Conservation (phyloP, 2,329 filamentous ascomycete genomes). For the Trichoderma polysporum region DNA sequence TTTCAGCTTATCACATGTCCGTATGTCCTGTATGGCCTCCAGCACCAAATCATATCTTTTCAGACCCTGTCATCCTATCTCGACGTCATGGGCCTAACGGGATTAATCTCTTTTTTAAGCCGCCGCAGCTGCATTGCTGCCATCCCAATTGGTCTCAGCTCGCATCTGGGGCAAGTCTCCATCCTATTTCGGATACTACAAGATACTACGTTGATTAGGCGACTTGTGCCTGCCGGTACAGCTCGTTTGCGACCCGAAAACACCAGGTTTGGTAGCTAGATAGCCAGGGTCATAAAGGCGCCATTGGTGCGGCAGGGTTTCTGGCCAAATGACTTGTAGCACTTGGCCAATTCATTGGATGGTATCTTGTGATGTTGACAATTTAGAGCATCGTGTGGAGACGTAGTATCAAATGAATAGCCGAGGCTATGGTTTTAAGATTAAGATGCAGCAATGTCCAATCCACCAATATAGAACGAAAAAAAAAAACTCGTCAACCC, state of each 20-base stretch:
- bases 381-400: neutral
- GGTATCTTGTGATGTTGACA: neutral
- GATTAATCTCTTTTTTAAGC: constrained; percentile 42
- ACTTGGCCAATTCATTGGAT: neutral
- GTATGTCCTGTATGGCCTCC: constrained; percentile 43
- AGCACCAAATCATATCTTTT: constrained; percentile 36
- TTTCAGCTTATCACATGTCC: constrained; percentile 41
- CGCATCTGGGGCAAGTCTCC: neutral
- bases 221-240: constrained; percentile 9
- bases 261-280: neutral
- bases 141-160: constrained; percentile 25
- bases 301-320: neutral
- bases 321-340: neutral
- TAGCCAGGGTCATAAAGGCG: neutral
- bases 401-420: neutral
- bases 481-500: neutral
- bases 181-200: neutral
- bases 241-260: neutral
- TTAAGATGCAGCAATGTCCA: neutral
- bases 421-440: neutral
- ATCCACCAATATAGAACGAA: neutral
- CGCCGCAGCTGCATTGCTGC: constrained; percentile 39
- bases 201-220: constrained; percentile 23
- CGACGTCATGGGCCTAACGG: constrained; percentile 34
- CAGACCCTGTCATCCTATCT: constrained; percentile 44